Evolutionary conservation across 257 asterid genomes (phyloP).

Genomic region (Solanum etuberosum): DNA sequence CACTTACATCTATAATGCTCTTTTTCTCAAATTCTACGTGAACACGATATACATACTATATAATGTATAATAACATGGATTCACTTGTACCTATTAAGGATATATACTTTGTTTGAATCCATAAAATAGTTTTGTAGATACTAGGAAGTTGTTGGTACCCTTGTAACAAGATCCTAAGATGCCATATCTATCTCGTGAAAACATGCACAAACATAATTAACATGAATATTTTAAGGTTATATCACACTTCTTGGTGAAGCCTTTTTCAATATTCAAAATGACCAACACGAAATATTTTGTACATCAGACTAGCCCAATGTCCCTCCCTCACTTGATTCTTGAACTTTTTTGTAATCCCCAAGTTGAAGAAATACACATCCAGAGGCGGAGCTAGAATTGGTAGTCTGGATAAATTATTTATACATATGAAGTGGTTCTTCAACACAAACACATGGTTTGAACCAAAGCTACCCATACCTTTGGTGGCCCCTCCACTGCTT

Average conservation of each 20-base stretch:
- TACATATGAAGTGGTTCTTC: too few relatives aligned
- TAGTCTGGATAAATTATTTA: too few relatives aligned
- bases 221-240: not conserved
- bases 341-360: too few relatives aligned
- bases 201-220: too few relatives aligned
- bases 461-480: not conserved
- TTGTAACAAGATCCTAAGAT: constrained; percentile 15
- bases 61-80: not conserved
- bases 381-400: too few relatives aligned
- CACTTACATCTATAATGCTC: too few relatives aligned
- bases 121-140: not conserved
- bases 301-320: too few relatives aligned
- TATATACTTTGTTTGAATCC: not conserved
- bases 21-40: too few relatives aligned
- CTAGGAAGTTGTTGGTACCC: not conserved
- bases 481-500: not conserved
- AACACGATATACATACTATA: too few relatives aligned
- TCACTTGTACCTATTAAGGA: not conserved
- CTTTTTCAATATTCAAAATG: too few relatives aligned
- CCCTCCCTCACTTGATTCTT: not conserved
- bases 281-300: too few relatives aligned
- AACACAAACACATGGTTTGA: not conserved
- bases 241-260: not conserved
- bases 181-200: not conserved
- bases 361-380: too few relatives aligned